Base-by-base conservation (phyloP, 2,329 filamentous ascomycete species). In the Microcyclospora tardicrescens region DNA sequence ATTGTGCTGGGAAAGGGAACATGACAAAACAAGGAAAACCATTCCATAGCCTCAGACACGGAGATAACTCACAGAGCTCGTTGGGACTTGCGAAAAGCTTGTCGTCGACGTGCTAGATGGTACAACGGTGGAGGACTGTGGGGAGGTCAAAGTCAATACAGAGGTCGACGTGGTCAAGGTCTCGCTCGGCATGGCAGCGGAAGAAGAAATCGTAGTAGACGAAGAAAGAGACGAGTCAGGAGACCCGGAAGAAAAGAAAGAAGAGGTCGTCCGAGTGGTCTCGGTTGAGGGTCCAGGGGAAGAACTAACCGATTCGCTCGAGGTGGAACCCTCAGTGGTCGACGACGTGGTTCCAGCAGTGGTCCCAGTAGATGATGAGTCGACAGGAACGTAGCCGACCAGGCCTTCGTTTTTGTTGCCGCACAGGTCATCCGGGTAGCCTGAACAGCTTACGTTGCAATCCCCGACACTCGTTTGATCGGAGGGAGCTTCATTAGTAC, bases 351-450 rank as follows among this genome's bases (percentile, higher is more conserved):
- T 41, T 34, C 43, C 58, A 36, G 63, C 64, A 35, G 58, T 58
- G 3, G 79, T 84, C 30, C 79, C 79, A 5, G 73, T 72, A 2
- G 79, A 72, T 11, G 62, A 41, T 24, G 62, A 64, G 30, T 50
- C 49, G 38, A 82, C 59, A 16, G 65, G 51, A 39, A 87, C 67
- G 56, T 89, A 89, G 36, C 76, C 79, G 51, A 65, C 89, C 3
- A 77, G 52, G 34, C 64, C 66, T 27, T 66, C 46, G 34, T 56
- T 52, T 33, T 52, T 47, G 28, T 73, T 75, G 43, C 83, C 83
- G 52, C 83, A 89, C 10, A 65, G 60, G 45, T 87, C 80, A 1
- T 37, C 28, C 0, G 73, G 73, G 53, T 71, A 89, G n/a, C 81
- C 83, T 8, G 81, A 80, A 49, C 83, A 89, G 12, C 60, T 36